These are phyloP conservation scores for Populus deltoides DNA, from an alignment of 345 rosid genomes.

Conservation along the genomic window DNA sequence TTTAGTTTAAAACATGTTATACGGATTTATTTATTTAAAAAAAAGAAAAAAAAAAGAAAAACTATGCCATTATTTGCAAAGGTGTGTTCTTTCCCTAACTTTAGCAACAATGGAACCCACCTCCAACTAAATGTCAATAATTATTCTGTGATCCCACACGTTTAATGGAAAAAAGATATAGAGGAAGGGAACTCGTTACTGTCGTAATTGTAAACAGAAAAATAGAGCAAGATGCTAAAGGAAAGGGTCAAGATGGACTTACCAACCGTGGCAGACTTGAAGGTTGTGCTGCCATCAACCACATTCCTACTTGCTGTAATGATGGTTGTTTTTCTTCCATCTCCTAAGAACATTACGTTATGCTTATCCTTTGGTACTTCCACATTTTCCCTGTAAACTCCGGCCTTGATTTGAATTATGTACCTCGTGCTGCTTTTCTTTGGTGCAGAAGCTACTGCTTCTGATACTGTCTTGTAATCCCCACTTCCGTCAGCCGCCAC, in stretches of 20 bases:
- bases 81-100: neutral
- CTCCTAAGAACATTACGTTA: constrained; percentile 81
- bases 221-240: neutral
- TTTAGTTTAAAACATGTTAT: too few relatives aligned
- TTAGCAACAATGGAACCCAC: neutral
- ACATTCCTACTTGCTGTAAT: constrained; percentile 70
- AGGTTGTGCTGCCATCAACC: constrained; percentile 76
- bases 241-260: constrained; percentile 6
- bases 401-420: constrained; percentile 66
- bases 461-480: constrained; percentile 48
- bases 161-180: neutral
- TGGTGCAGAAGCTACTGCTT: constrained; percentile 76
- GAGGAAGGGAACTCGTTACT: too few relatives aligned
- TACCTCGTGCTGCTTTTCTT: constrained; percentile 54
- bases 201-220: neutral
- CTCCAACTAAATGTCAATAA: neutral
- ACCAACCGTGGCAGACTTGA: constrained; percentile 95
- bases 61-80: too few relatives aligned
- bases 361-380: constrained; percentile 60
- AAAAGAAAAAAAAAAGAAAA: too few relatives aligned
- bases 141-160: too few relatives aligned
- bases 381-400: constrained; percentile 78
- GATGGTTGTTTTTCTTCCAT: constrained; percentile 59
- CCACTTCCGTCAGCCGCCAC: constrained; percentile 95
- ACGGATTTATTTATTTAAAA: too few relatives aligned